Evolutionary conservation across 75 land plant species (phyloP), one percentile per base, ranked within the genome.

Genomic region (Azolla pinnata): DNA sequence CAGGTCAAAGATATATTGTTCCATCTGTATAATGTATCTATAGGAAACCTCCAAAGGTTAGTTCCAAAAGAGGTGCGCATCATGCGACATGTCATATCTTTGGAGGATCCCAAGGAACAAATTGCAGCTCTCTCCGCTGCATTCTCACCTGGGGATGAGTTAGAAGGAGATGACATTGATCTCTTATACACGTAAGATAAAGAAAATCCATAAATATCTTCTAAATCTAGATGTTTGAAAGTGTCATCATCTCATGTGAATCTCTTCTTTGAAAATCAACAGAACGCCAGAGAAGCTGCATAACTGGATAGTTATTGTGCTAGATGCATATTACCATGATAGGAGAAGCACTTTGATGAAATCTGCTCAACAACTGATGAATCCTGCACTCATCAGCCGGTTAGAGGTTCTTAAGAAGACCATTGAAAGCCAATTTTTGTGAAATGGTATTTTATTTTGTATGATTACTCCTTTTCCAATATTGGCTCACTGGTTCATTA

Each of bases 61-160:
- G 70, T 95, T 62, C 99, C 99, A 58, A 86, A 86, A 46, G 99
- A 95, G 57, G 71, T 95, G 14, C 79, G 90, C 27, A 95, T 95
- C 50, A 45, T 89, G 0, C 83, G 79, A 59, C 75, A 75, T 69
- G 83, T 95, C 56, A 79, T 95, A 20, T 62, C 74, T 4, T 72
- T 95, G 19, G 73, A 85, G 28, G 99, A 95, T 53, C 96, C 87
- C 10, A 74, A 84, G 51, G 75, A 79, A 44, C 66, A 53, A 44
- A 24, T 81, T 49, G 61, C 64, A 51, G 78, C 75, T 45, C 66
- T 95, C 38, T 72, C 75, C n/a, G 80, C 78, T 60, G 96, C 96
- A 45, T 89, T 95, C 62, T 81, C 96, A 31, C 99, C 99, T 9
- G 90, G 90, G 62, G 83, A 68, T 59, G 85, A 89, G 70, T 17